phyloP scores from a whole-genome alignment of 345 rosid species.

The Chamaenerion angustifolium region DNA sequence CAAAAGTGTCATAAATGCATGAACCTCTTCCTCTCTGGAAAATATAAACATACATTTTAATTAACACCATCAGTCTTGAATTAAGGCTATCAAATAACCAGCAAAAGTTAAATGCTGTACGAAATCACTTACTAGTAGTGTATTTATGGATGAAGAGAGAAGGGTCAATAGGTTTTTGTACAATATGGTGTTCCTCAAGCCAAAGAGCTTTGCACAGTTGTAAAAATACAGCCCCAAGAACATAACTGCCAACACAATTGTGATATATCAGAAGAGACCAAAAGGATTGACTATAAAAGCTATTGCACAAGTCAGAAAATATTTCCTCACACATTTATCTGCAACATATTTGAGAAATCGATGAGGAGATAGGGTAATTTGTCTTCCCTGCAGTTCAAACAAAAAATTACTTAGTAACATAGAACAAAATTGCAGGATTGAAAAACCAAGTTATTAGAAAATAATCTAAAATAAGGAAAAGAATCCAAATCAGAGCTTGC shows the following conservation, averaged over 20 bases:
- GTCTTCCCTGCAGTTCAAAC: slow-evolving; percentile 42
- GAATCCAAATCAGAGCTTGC: no score
- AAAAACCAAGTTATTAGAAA: no score
- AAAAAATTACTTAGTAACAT: not conserved
- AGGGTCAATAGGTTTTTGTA: slow-evolving; percentile 71
- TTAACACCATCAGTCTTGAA: not conserved
- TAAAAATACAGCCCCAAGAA: slow-evolving; percentile 81
- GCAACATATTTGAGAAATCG: slow-evolving; percentile 70
- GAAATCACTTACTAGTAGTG: slow-evolving; percentile 47
- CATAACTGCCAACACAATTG: slow-evolving; percentile 42
- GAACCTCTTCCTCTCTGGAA: no score
- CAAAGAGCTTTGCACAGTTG: slow-evolving; percentile 66
- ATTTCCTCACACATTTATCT: slow-evolving; percentile 60
- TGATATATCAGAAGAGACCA: slow-evolving; percentile 4
- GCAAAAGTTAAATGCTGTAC: not conserved
- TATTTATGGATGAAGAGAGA: slow-evolving; percentile 74
- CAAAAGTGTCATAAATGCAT: no score
- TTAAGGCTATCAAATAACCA: not conserved
- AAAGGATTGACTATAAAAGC: slow-evolving; percentile 3
- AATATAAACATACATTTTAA: not conserved
- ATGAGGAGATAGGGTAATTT: slow-evolving; percentile 66
- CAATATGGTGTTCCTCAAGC: slow-evolving; percentile 37
- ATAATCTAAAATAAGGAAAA: no score
- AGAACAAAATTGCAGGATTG: no score
- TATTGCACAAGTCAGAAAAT: not conserved